Conservation (phyloP, 768 basidiomycete genomes). For the Mycena crocata region DNA sequence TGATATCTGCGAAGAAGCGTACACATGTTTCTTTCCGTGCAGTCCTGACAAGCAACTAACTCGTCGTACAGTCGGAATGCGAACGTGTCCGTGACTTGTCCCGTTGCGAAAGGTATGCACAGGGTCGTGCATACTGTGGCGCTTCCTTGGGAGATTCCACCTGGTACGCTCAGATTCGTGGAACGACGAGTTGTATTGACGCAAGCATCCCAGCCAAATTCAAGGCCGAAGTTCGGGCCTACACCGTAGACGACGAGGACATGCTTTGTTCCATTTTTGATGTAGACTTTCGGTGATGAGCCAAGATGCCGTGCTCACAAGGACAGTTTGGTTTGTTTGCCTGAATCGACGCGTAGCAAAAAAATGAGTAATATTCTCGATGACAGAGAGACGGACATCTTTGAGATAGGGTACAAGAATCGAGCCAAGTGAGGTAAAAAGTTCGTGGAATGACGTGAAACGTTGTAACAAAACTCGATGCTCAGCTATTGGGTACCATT, state of each 20-base stretch:
- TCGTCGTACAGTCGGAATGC: slow-evolving; percentile 52
- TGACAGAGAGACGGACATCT: too few relatives aligned
- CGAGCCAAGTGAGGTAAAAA: too few relatives aligned
- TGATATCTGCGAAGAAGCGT: slow-evolving; percentile 94
- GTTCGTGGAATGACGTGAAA: too few relatives aligned
- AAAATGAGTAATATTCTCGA: too few relatives aligned
- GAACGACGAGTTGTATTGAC: background rate
- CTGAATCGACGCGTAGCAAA: too few relatives aligned
- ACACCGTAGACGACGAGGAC: slow-evolving; percentile 76
- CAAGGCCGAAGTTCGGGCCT: slow-evolving; percentile 72
- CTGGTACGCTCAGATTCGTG: slow-evolving; percentile 54
- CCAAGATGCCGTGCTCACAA: background rate
- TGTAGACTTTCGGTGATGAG: slow-evolving; percentile 73
- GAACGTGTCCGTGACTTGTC: slow-evolving; percentile 86
- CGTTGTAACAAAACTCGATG: too few relatives aligned
- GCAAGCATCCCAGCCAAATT: slow-evolving; percentile 78
- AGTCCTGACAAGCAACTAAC: background rate
- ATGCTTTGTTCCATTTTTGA: slow-evolving; percentile 84
- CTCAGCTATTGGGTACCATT: too few relatives aligned
- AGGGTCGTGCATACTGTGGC: slow-evolving; percentile 83
- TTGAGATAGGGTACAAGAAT: too few relatives aligned
- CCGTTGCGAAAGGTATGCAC: slow-evolving; percentile 79
- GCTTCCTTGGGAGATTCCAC: slow-evolving; percentile 94
- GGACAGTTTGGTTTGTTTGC: background rate
- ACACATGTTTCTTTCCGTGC: background rate